A percentile compares a stretch with the other conserved stretches of the same genome.
Evolutionary conservation across 2,329 filamentous ascomycete genomes (phyloP).

Genomic region (Hysterium pulicare): DNA sequence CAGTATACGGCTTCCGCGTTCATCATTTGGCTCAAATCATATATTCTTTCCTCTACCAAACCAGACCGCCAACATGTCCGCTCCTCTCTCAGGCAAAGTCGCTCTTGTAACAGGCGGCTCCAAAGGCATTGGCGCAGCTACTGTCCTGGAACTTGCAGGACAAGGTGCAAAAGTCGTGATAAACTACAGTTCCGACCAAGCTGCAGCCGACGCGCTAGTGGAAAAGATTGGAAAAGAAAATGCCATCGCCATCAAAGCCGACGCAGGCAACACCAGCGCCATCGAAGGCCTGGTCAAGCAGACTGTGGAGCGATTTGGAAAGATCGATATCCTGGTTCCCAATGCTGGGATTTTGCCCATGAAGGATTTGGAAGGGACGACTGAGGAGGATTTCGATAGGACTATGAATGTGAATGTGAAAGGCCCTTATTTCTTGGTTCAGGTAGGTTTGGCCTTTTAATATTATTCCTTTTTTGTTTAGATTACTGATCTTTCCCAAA

Average conservation of each 20-base stretch:
- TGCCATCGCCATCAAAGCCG: constrained; percentile 55
- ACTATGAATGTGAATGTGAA: constrained; percentile 56
- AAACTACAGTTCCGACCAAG: constrained; percentile 57
- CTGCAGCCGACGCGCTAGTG: constrained; percentile 55
- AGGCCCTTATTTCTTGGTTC: constrained; percentile 53
- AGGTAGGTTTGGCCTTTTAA: constrained; percentile 13
- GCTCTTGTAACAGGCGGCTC: constrained; percentile 13
- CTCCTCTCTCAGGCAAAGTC: constrained; percentile 5
- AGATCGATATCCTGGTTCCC: constrained; percentile 58
- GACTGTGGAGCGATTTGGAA: constrained; percentile 50
- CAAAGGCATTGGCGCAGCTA: constrained; percentile 10
- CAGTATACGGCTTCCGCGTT: too few species aligned
- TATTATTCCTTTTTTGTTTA: background rate
- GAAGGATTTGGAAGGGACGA: constrained; percentile 48
- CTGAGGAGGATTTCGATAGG: constrained; percentile 51
- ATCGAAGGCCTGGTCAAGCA: constrained; percentile 50
- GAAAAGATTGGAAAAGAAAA: constrained; percentile 44
- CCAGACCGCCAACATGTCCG: constrained; percentile 47
- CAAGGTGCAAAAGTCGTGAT: constrained; percentile 46
- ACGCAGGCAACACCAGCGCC: constrained; percentile 48
- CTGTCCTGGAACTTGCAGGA: constrained; percentile 10
- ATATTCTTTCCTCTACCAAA: too few species aligned
- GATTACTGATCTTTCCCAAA: constrained; percentile 3
- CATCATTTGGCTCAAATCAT: too few species aligned
- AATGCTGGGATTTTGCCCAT: constrained; percentile 55